phyloP scores from a whole-genome alignment of 1,284 basidiomycete species.

The Amylostereum chailletii region DNA sequence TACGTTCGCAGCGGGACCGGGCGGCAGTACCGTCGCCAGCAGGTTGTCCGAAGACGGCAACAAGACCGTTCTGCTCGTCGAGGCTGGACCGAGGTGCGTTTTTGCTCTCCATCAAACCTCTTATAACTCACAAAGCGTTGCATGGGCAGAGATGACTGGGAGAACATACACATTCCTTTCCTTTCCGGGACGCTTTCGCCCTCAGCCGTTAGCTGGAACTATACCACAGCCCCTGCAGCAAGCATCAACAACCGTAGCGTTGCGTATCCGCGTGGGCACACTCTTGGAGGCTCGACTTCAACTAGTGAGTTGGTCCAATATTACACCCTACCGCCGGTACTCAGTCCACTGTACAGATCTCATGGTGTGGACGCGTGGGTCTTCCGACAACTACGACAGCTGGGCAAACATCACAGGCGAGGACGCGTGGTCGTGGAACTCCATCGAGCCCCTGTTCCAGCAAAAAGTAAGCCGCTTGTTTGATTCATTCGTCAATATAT shows the following conservation, averaged over 20 bases:
- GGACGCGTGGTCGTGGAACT: slow-evolving; percentile 22
- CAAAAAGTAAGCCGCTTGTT: slow-evolving; percentile 6
- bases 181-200: not conserved
- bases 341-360: slow-evolving; percentile 10
- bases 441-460: slow-evolving; percentile 14
- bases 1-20: not conserved
- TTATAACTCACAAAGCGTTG: not conserved
- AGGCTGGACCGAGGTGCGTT: not conserved
- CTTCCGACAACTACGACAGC: slow-evolving; percentile 18
- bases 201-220: slow-evolving; percentile 14
- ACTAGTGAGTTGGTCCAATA: slow-evolving; percentile 13
- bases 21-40: not conserved
- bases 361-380: slow-evolving; percentile 17
- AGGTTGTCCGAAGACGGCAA: not conserved
- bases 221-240: slow-evolving; percentile 15
- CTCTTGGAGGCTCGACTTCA: slow-evolving; percentile 18
- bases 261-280: slow-evolving; percentile 16
- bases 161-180: not conserved
- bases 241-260: slow-evolving; percentile 18
- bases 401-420: slow-evolving; percentile 21
- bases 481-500: not conserved
- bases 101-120: not conserved
- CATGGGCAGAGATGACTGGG: too few species aligned
- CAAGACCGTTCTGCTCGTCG: not conserved
- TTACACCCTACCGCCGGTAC: not conserved